phyloP scores from a whole-genome alignment of 1,139 yeast genomes.

The Kodamaea ohmeri region DNA sequence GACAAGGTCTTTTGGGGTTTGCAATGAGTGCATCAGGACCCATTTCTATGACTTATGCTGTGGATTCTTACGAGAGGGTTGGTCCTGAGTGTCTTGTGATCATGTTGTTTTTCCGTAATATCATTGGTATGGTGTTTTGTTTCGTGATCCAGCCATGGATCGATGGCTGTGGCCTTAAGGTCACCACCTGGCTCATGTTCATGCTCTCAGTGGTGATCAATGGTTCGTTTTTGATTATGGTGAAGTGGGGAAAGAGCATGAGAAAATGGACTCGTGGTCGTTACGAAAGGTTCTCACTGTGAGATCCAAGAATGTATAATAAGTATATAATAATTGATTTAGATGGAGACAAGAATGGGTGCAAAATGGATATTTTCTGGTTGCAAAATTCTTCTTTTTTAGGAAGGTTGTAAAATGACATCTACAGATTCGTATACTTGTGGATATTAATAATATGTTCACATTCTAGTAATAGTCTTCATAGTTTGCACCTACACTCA shows the following conservation, averaged over 20 bases:
- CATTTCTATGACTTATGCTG: slow-evolving; percentile 52
- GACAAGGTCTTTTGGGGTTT: slow-evolving; percentile 54
- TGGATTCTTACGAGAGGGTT: slow-evolving; percentile 57
- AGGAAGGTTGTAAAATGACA: no score
- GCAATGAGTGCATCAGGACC: slow-evolving; percentile 59
- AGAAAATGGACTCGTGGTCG: slow-evolving; percentile 38
- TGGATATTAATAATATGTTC: no score
- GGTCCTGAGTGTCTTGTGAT: slow-evolving; percentile 54
- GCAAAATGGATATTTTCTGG: no score
- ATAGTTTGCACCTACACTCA: no score
- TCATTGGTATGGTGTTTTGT: slow-evolving; percentile 48
- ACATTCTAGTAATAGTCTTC: no score
- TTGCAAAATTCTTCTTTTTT: no score
- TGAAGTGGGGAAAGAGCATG: slow-evolving; percentile 39
- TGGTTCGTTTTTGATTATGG: slow-evolving; percentile 36
- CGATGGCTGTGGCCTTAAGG: slow-evolving; percentile 31
- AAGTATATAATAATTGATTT: no score
- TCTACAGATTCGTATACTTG: no score
- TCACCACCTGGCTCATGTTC: slow-evolving; percentile 48
- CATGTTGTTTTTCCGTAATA: slow-evolving; percentile 44
- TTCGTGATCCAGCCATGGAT: slow-evolving; percentile 52
- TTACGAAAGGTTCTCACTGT: no score
- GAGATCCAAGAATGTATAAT: no score
- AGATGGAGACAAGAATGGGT: no score
- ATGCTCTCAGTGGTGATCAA: slow-evolving; percentile 44